Conservation (phyloP, 2,329 filamentous ascomycete genomes). For the Monosporascus cannonballus region DNA sequence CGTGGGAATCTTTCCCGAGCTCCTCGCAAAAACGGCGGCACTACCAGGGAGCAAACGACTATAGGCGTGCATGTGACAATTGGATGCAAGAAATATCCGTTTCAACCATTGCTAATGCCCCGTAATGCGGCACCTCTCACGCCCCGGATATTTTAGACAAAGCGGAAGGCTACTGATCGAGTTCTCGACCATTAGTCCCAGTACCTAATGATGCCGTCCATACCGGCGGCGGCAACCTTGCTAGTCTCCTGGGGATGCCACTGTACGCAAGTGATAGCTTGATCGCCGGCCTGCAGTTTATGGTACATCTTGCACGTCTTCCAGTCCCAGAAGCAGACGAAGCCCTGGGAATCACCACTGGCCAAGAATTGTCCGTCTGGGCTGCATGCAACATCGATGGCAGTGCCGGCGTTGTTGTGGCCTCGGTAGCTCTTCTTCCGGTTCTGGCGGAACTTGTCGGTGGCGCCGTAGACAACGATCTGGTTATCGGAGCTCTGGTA, state of each 20-base stretch:
- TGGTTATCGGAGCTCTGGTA: constrained; percentile 95
- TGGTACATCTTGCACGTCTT: constrained; percentile 99
- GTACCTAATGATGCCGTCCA: constrained; percentile 84
- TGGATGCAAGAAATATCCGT: not conserved
- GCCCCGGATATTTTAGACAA: too few species aligned
- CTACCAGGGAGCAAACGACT: not conserved
- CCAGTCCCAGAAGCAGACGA: constrained; percentile 97
- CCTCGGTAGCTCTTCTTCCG: constrained; percentile 94
- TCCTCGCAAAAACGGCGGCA: not conserved
- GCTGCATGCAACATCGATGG: constrained; percentile 80
- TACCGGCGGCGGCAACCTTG: constrained; percentile 84
- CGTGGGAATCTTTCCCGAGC: too few species aligned
- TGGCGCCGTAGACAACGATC: constrained; percentile 90
- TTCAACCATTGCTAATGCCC: not conserved
- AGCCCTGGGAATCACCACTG: constrained; percentile 82
- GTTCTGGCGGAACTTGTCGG: constrained; percentile 95
- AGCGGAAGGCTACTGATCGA: not conserved
- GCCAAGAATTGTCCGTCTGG: constrained; percentile 90
- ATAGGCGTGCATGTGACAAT: not conserved
- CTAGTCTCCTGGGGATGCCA: constrained; percentile 98
- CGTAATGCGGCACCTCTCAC: too few species aligned
- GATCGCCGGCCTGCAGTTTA: constrained; percentile 81
- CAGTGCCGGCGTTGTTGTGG: constrained; percentile 92
- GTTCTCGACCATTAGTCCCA: constrained; percentile 63
- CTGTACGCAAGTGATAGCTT: constrained; percentile 76